Evolutionary conservation across 345 rosid genomes (phyloP), one percentile per base, ranked within the genome.

Genomic region (Cardamine resedifolia): DNA sequence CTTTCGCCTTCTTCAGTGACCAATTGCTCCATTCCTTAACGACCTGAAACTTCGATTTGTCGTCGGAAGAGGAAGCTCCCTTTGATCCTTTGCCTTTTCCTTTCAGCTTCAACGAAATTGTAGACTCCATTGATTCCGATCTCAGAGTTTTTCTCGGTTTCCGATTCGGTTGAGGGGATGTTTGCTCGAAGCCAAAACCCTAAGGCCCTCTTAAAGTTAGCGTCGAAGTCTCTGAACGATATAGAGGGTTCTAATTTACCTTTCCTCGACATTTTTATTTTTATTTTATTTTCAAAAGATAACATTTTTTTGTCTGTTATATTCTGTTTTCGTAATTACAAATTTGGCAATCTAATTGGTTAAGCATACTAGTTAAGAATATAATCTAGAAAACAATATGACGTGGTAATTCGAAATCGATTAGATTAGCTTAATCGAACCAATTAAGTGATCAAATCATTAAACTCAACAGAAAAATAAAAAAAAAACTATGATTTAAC

Each of bases 1-100:
- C 96, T 83, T 91, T 95, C 8, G 97, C 96, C 80, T 90, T 95
- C 79, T 85, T 90, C 80, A 91, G 34, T 11, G 84, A 55, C 99
- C 99, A 95, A 16, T 84, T 90, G 86, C 81, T 86, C 99, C 99
- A 95, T 71, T 88, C 97, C 84, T 91, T 95, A 27, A 91, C 50
- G 73, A 69, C 49, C 79, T 85, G 81, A 3, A 73, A 38, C 24
- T 68, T 68, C 16, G 89, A 77, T 73, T 79, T 82, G 24, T 75
- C 96, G 1, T 83, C 83, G 16, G 78, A 75, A 33, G 79, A 68
- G 0, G 79, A 68, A 20, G 64, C 55, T 38, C 83, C 79, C 36
- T 74, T 82, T 5, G 84, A 34, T 74, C 87, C 85, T 77, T 84
- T 84, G 14, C 83, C 78, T 79, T 87, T 77, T 20, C 91, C 89